Evolutionary conservation across 2,329 filamentous ascomycete species (phyloP).

Genomic region (Sarocladium kiliense): DNA sequence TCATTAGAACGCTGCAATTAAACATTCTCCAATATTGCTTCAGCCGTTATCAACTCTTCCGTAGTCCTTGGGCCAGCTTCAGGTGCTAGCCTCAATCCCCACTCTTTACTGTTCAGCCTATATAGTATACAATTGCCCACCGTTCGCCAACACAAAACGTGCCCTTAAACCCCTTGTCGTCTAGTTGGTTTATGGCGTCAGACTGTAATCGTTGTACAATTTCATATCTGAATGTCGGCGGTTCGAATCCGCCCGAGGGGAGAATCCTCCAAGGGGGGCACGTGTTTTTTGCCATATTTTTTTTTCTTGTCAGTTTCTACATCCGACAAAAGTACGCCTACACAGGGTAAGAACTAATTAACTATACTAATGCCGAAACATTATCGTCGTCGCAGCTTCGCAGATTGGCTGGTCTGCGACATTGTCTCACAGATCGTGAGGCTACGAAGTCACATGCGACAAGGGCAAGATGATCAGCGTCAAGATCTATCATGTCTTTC

Average conservation of each 20-base stretch:
- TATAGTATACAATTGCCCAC: conserved; percentile 9
- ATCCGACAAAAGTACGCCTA: too few relatives aligned
- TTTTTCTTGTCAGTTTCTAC: background rate
- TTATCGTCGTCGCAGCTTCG: too few relatives aligned
- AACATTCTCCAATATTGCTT: background rate
- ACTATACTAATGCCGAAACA: too few relatives aligned
- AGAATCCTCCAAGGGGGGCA: conserved; percentile 9
- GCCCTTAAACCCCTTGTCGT: conserved; percentile 9
- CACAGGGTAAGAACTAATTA: too few relatives aligned
- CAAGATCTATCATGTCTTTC: too few relatives aligned
- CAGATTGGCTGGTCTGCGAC: background rate
- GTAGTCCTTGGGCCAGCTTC: too few relatives aligned
- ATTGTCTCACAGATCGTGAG: background rate
- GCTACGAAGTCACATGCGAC: too few relatives aligned
- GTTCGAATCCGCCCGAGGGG: conserved; percentile 9
- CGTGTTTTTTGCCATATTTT: background rate
- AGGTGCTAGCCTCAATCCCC: too few relatives aligned
- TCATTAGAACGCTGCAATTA: too few relatives aligned
- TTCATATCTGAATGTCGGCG: conserved; percentile 10
- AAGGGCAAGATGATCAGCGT: too few relatives aligned
- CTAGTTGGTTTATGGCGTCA: conserved; percentile 10
- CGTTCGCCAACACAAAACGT: conserved; percentile 6
- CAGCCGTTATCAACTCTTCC: too few relatives aligned
- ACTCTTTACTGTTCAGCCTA: background rate
- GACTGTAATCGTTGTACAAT: conserved; percentile 10